Base-by-base conservation (phyloP, 2,329 filamentous ascomycete species). In the Cercospora sp. region DNA sequence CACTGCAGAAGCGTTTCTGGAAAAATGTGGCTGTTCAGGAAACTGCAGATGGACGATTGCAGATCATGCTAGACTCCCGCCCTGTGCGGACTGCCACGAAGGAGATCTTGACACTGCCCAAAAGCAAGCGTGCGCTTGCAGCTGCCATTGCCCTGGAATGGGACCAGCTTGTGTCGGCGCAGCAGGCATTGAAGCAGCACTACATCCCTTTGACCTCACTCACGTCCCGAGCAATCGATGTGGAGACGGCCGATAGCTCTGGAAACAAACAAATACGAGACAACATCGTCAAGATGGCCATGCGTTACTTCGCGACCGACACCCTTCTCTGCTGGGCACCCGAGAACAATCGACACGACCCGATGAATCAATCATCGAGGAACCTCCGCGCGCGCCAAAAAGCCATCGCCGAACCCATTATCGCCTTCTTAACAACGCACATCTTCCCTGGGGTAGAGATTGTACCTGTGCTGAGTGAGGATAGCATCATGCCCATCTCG, bases 291-390 rank as follows among this genome's bases (percentile, higher is more conserved):
- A 84, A 82, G 18, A 89, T 88, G 71, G 82, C 95, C 62, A 87
- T 98, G 85, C 87, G 91, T 58, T 98, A 98, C 79, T 86, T 99
- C 28, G 89, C 93, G 74, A 98, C 95, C 0, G 95, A 99, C 81
- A 94, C 92, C 0, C 82, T 98, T 40, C 87, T 99, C 1, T 98
- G 94, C 86, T 97, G 93, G 92, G 93, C 88, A 18, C 89, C 89
- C 0, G 84, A 84, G 75, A 81, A 81, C 65, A 81, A 81, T 57
- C 73, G 82, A 68, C 80, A 85, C 77, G 78, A 88, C 48, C 79
- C 82, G 31, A 66, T 68, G 58, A 58, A 69, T 53, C 63, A 60
- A 42, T 58, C 48, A 31, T 57, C 69, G 9, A 65, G 45, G 79
- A 72, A 72, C 10, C 84, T 99, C 63, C 86, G 93, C 16, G 85